Percentiles rank a stretch among this genome's conserved stretches.
Conservation (phyloP, 352 stramenopile species). For the Phytopythium helicoides region DNA sequence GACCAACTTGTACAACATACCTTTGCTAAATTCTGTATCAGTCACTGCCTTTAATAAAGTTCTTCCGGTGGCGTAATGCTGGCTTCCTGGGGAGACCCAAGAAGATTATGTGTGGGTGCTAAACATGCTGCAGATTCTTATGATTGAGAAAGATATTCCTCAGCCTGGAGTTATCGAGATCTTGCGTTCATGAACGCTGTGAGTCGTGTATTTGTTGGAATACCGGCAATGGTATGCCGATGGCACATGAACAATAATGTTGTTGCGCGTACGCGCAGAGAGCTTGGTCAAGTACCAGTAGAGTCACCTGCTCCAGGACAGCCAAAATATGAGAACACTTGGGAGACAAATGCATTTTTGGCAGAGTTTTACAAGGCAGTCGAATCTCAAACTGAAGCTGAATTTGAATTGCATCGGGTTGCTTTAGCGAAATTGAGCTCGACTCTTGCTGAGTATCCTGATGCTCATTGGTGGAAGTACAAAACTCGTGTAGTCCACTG, state of each 20-base stretch:
- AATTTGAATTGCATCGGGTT: neutral
- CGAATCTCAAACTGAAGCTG: neutral
- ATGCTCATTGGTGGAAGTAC: slow-evolving; percentile 2
- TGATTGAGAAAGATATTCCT: slow-evolving; percentile 5
- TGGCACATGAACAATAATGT: slow-evolving; percentile 24
- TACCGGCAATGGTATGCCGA: slow-evolving; percentile 6
- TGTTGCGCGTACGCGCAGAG: neutral
- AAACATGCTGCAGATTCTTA: slow-evolving; percentile 8
- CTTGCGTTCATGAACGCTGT: slow-evolving; percentile 13
- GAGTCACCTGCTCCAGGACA: neutral
- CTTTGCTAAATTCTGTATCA: slow-evolving; percentile 1
- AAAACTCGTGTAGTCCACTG: neutral
- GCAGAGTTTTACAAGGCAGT: neutral
- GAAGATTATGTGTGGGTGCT: slow-evolving; percentile 15
- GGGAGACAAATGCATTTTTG: neutral
- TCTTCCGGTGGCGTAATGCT: neutral
- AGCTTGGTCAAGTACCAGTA: neutral
- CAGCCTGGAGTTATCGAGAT: slow-evolving; percentile 2
- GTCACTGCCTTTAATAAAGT: slow-evolving; percentile 3
- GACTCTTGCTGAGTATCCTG: neutral
- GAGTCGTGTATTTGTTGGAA: neutral
- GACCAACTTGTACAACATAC: neutral
- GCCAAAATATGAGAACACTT: slow-evolving; percentile 1
- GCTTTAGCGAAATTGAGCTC: no score
- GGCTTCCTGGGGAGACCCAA: slow-evolving; percentile 6